phyloP scores from a whole-genome alignment of 805 yeast genomes.

The Saturnispora sekii region DNA sequence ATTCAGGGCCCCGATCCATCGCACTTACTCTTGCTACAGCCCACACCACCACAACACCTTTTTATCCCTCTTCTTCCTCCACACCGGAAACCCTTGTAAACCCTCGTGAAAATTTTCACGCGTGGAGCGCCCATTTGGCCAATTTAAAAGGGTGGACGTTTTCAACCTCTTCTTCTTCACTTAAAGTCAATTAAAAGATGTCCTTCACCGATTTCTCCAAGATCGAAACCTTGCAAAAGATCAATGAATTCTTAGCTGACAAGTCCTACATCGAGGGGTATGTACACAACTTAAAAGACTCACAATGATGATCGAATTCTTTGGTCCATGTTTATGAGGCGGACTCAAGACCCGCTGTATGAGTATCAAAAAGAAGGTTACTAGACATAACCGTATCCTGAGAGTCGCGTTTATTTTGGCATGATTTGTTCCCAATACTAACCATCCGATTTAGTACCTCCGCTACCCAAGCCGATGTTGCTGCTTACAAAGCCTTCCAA shows the following conservation, averaged over 20 bases:
- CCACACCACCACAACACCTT: too few species aligned
- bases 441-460: conserved; percentile 43
- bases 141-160: conserved; percentile 1
- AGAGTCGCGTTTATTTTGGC: background rate
- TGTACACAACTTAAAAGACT: conserved; percentile 30
- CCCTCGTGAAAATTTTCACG: too few species aligned
- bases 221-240: conserved; percentile 60
- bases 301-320: conserved; percentile 53
- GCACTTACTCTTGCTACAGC: too few species aligned
- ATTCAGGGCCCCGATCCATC: too few species aligned
- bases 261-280: conserved; percentile 96
- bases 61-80: background rate
- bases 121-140: too few species aligned
- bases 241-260: conserved; percentile 81
- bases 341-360: conserved; percentile 91
- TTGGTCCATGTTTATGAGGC: conserved; percentile 98
- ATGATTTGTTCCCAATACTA: conserved; percentile 6
- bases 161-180: background rate
- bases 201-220: conserved; percentile 76
- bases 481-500: conserved; percentile 92
- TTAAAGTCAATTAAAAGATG: conserved; percentile 29
- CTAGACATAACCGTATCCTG: conserved; percentile 20
- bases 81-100: too few species aligned
- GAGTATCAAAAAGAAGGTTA: conserved; percentile 56
- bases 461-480: conserved; percentile 93